Evolutionary conservation across 768 basidiomycete genomes (phyloP), one percentile per base, ranked within the genome.

Genomic region (Lactarius pseudohatsudake): DNA sequence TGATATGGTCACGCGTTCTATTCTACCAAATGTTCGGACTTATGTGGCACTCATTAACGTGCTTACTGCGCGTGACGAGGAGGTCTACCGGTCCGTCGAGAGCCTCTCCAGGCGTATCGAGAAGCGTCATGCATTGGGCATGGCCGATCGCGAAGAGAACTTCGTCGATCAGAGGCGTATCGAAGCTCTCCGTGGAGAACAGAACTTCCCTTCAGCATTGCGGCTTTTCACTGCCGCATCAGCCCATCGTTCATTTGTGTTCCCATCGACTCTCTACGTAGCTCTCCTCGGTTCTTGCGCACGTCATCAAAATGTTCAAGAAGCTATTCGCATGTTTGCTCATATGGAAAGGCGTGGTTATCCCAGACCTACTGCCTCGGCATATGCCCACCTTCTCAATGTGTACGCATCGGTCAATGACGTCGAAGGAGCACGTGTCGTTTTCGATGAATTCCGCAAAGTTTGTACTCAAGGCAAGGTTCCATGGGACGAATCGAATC

Each of bases 121-220:
- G 43, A 70, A 70, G n/a, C 79, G 82, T 28, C 67, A 76, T 41
- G 79, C 80, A 61, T 77, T 80, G 16, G 75, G 76, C 0, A 68
- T 72, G 6, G 72, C 79, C 18, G 64, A 75, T 4, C 73, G 74
- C n/a, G 69, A 73, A 8, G 63, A 69, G 1, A 72, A 76, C 18
- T 71, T 74, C 26, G 59, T 60, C 15, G 82, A 82, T 60, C 69
- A 80, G 47, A 73, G 73, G 28, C 80, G 80, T 10, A 79, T 84
- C 47, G 76, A 75, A 0, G 67, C 75, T 2, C 81, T 92, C 28
- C 77, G 78, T 26, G 71, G 79, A 34, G 94, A 96, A 74, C 84
- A 85, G 71, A 92, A 90, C 68, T 87, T 94, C 66, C 73, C 78
- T 0, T 82, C 86, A 0, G 92, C 92, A 0, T 79, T 94, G 77